Evolutionary conservation across 306 rosid genomes (phyloP), one percentile per base, ranked within the genome.

Genomic region (Fragaria iinumae): DNA sequence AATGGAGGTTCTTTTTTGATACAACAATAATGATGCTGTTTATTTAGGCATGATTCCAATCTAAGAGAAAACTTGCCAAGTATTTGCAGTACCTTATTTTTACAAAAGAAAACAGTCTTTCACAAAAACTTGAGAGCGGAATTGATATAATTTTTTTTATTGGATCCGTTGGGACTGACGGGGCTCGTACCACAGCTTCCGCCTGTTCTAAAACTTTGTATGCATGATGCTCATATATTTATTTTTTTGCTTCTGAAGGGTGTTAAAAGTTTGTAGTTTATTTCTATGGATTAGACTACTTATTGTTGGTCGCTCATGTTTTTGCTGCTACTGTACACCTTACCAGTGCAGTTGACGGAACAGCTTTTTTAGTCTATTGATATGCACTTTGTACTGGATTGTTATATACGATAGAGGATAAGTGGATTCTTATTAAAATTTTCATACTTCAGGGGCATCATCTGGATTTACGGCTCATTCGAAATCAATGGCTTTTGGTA

Each of bases 401-500:
- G 21, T 39, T 29, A 34, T 52, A 39, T 39, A 39, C 0, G 10
- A 39, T 21, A 11, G 18, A 25, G 17, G 45, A 38, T 27, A 4
- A 4, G 52, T 47, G 8, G 57, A 59, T 56, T 20, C n/a, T 55
- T 72, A 39, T 62, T 78, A 52, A 32, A 56, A 29, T 72, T 45
- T 13, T 14, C n/a, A 76, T n/a, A 34, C 67, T 70, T 55, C 82
- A 94, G 98, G 98, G 98, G 65, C 97, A 94, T 86, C 98, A 94
- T 80, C 79, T 94, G 80, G 97, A 94, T 89, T 83, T 94, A 68
- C 84, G 97, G 76, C 98, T 94, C 80, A 85, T 94, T 67, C 88
- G 92, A 74, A 94, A 94, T 84, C 98, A 94, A 57, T 94, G 98
- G 97, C 90, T 94, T 79, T 76, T 89, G 88, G 81, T 92, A 71